phyloP scores from a whole-genome alignment of 1,284 basidiomycete species.

The Ustilago xerochloae region DNA sequence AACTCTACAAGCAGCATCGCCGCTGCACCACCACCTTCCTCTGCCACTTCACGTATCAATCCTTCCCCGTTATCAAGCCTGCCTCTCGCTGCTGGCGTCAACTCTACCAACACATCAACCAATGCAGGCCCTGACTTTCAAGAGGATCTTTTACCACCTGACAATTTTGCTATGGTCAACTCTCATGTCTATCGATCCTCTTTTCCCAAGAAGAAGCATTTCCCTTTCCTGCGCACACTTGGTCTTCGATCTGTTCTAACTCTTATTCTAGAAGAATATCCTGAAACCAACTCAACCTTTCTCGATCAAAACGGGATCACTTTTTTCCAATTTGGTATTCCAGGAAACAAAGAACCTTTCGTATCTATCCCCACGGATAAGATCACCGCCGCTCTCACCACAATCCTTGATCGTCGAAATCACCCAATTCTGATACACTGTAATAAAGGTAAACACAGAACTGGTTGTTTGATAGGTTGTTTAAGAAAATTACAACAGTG shows the following conservation, averaged over 20 bases:
- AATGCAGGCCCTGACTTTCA: constrained; percentile 12
- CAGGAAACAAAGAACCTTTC: constrained; percentile 72
- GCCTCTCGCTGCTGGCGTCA: not conserved
- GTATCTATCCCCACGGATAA: constrained; percentile 71
- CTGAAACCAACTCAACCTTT: constrained; percentile 71
- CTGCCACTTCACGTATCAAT: not conserved
- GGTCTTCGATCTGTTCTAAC: constrained; percentile 72
- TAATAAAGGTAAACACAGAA: constrained; percentile 75
- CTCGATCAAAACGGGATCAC: constrained; percentile 69
- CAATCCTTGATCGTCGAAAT: constrained; percentile 72
- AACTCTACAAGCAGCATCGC: constrained; percentile 14
- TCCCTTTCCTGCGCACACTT: constrained; percentile 72
- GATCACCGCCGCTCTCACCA: constrained; percentile 72
- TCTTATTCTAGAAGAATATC: constrained; percentile 73
- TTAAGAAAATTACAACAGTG: constrained; percentile 72
- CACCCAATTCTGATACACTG: constrained; percentile 74
- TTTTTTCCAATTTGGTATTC: constrained; percentile 72
- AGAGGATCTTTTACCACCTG: constrained; percentile 61
- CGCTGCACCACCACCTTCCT: not conserved
- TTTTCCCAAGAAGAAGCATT: constrained; percentile 73
- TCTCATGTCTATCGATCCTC: constrained; percentile 71
- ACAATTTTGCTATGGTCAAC: constrained; percentile 69
- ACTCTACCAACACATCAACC: constrained; percentile 2
- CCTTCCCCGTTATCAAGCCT: constrained; percentile 3
- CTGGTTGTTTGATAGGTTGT: constrained; percentile 73